Percentiles rank a stretch among this genome's conserved stretches.
These are phyloP conservation scores for Polygonum aviculare DNA, from an alignment of 148 eudicot species.

Conservation along the genomic window DNA sequence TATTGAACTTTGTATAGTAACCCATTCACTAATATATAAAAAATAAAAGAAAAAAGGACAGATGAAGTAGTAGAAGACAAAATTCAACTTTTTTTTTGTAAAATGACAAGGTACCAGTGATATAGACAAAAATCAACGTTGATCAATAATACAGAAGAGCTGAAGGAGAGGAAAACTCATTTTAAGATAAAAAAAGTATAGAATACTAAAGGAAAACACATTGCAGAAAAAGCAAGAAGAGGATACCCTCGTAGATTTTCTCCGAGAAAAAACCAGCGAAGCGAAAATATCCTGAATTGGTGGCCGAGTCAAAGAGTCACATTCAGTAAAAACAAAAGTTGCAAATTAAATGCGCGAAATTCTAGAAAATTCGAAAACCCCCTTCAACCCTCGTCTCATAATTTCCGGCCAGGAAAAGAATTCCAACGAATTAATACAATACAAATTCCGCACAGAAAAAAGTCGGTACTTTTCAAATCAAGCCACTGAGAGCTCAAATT, in stretches of 20 bases:
- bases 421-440: constrained; percentile 4
- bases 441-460: neutral
- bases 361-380: constrained; percentile 13
- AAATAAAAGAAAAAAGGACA: constrained; percentile 15
- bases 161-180: constrained; percentile 2
- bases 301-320: constrained; percentile 14
- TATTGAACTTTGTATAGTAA: constrained; percentile 14
- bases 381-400: constrained; percentile 3
- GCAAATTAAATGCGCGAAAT: constrained; percentile 17
- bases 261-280: neutral
- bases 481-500: neutral
- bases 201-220: neutral
- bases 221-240: constrained; percentile 5
- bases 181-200: neutral
- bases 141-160: constrained; percentile 14
- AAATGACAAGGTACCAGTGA: constrained; percentile 25
- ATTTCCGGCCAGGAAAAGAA: neutral
- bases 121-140: constrained; percentile 15
- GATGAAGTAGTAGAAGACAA: constrained; percentile 28
- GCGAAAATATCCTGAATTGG: constrained; percentile 6
- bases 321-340: constrained; percentile 9
- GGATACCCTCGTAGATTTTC: neutral
- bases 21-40: constrained; percentile 10
- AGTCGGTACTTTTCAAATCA: constrained; percentile 10
- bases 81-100: constrained; percentile 29